Conservation (phyloP, 805 yeast species). For the Zygosaccharomyces pseudorouxii region DNA sequence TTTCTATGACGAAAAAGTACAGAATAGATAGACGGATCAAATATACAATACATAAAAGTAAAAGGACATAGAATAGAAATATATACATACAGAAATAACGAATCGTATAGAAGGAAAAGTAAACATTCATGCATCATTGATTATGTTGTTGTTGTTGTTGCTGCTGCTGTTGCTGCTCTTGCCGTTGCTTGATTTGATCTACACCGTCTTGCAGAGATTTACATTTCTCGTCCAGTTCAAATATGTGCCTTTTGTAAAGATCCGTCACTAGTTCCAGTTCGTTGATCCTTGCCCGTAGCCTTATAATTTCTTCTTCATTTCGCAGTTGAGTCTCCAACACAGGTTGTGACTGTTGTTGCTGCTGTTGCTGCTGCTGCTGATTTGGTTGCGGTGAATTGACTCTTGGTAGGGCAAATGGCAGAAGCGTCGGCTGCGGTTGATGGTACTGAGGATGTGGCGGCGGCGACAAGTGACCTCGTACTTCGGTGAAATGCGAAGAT, state of each 20-base stretch:
- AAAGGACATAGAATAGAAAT: background rate
- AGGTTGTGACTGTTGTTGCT: slow-evolving; percentile 23
- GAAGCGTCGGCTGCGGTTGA: background rate
- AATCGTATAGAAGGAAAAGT: background rate
- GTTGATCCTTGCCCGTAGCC: slow-evolving; percentile 68
- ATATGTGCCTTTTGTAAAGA: slow-evolving; percentile 73
- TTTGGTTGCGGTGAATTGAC: slow-evolving; percentile 4
- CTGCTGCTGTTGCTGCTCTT: background rate
- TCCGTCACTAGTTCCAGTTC: slow-evolving; percentile 91
- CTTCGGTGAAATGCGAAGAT: slow-evolving; percentile 1
- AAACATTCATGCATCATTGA: background rate
- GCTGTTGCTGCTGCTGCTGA: slow-evolving; percentile 37
- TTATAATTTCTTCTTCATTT: slow-evolving; percentile 36
- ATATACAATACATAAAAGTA: background rate
- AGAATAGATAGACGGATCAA: too few species aligned
- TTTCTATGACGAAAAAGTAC: too few species aligned
- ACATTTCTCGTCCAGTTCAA: slow-evolving; percentile 60
- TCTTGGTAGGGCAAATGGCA: background rate
- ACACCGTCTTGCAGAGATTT: slow-evolving; percentile 20
- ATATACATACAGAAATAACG: background rate
- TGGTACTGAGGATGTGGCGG: background rate
- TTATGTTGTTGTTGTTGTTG: background rate
- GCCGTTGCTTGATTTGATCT: slow-evolving; percentile 10
- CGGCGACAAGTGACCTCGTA: background rate
- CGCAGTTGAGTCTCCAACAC: slow-evolving; percentile 23